Evolutionary conservation across 257 asterid genomes (phyloP).

Genomic region (Asclepias syriaca): DNA sequence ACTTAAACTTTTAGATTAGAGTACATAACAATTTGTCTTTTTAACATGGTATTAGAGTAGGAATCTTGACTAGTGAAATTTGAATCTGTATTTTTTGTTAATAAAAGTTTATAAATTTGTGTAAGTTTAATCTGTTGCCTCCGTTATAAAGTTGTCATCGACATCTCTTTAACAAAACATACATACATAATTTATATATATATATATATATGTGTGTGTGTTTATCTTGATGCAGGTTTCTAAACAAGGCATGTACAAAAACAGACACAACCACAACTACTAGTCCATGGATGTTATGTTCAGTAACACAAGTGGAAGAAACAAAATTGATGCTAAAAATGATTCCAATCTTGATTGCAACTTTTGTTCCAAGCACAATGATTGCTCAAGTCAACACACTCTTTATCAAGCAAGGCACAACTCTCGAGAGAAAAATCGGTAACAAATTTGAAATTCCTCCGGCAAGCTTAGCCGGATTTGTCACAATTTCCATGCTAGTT

Average conservation of each 20-base stretch:
- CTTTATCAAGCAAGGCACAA: constrained; percentile 71
- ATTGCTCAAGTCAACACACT: constrained; percentile 63
- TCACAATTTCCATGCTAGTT: constrained; percentile 65
- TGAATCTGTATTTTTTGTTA: no score
- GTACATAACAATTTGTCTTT: no score
- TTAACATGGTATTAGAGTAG: no score
- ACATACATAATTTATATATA: no score
- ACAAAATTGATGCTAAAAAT: constrained; percentile 74
- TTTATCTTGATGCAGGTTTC: constrained; percentile 40
- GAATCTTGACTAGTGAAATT: no score
- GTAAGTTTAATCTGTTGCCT: no score
- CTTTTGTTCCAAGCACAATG: constrained; percentile 68
- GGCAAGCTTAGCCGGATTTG: constrained; percentile 64
- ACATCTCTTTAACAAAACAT: no score
- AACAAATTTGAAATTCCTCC: constrained; percentile 60
- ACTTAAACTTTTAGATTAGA: no score
- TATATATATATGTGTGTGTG: no score
- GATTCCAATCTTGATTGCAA: constrained; percentile 58
- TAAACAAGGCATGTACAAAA: constrained; percentile 68
- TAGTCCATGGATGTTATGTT: constrained; percentile 63
- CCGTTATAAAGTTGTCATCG: no score
- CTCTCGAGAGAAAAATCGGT: constrained; percentile 48
- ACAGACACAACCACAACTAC: constrained; percentile 24
- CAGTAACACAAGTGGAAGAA: constrained; percentile 81
- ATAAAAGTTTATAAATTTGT: no score